Base-by-base conservation (phyloP, 306 rosid genomes). In the Argentina anserina region DNA sequence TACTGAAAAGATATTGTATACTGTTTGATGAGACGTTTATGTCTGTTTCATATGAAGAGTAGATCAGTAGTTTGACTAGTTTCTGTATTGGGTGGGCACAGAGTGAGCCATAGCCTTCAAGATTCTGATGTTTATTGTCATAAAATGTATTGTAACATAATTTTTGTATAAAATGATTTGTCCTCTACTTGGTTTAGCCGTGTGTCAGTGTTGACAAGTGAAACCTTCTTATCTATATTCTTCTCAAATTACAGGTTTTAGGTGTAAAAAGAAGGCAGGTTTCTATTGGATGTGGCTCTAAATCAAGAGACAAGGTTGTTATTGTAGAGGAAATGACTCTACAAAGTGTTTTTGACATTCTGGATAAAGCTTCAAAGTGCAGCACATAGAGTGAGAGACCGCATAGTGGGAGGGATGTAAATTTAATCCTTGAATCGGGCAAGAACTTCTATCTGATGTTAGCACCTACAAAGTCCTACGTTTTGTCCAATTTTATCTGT, bases 271-370 rank as follows among this genome's bases (percentile, higher is more conserved):
- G 85, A 76, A 82, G 98, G 69, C 97, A 91, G 62, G 82, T 93
- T 12, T 89, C 92, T 7, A 8, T 93, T 60, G 90, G 91, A 58
- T 86, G 89, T 9, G 98, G 98, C 42, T 89, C 97, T 58, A 93
- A 93, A 84, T 93, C 97, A 49, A 87, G 97, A 78, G 97, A 89
- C 71, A 93, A 93, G 84, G 87, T 81, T 12, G 93, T 93, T 9
- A 81, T 90, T 41, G 98, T 88, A 67, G 98, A 93, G 81, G 96
- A 89, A 61, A 88, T 86, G 58, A 85, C 87, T 50, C 81, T 84
- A 66, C 86, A 89, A 81, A 75, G 66, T 74, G 94, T 94, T 74
- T 91, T 86, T 75, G 84, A 85, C 46, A 83, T 92, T 39, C 59
- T 94, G 80, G 90, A 85, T 63, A 89, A 84, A 77, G 90, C 79